Evolutionary conservation across 805 yeast genomes (phyloP).

Genomic region (Candida silvatica): DNA sequence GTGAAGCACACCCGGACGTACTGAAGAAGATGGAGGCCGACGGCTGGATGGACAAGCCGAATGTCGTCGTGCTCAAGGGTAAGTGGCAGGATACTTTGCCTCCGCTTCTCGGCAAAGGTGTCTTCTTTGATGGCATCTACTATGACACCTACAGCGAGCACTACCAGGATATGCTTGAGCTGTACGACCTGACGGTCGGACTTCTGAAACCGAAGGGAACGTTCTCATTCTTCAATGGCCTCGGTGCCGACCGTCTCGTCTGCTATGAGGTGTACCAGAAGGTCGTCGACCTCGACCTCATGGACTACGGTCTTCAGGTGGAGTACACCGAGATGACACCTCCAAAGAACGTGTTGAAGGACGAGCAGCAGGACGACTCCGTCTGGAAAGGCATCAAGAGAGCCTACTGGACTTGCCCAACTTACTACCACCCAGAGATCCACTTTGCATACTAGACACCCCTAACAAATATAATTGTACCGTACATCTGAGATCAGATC

Average conservation of each 20-base stretch:
- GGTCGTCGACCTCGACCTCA: slow-evolving; percentile 72
- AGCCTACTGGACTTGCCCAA: slow-evolving; percentile 63
- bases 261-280: slow-evolving; percentile 79
- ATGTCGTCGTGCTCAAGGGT: slow-evolving; percentile 75
- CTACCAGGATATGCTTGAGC: slow-evolving; percentile 69
- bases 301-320: slow-evolving; percentile 68
- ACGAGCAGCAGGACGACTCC: slow-evolving; percentile 27
- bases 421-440: slow-evolving; percentile 58
- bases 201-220: slow-evolving; percentile 73
- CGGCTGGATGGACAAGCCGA: slow-evolving; percentile 75
- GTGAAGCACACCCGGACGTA: slow-evolving; percentile 95
- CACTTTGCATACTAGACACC: slow-evolving; percentile 27
- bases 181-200: slow-evolving; percentile 78
- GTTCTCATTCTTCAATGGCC: slow-evolving; percentile 88
- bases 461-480: too few relatives aligned
- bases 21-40: slow-evolving; percentile 53
- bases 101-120: slow-evolving; percentile 50
- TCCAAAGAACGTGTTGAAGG: slow-evolving; percentile 31
- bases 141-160: slow-evolving; percentile 93
- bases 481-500: too few relatives aligned
- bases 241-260: slow-evolving; percentile 70
- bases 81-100: slow-evolving; percentile 86
- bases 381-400: slow-evolving; percentile 58
- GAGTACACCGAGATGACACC: slow-evolving; percentile 41
- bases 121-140: slow-evolving; percentile 83